phyloP scores from a whole-genome alignment of 768 basidiomycete species.

The Leccinum truebloodii region DNA sequence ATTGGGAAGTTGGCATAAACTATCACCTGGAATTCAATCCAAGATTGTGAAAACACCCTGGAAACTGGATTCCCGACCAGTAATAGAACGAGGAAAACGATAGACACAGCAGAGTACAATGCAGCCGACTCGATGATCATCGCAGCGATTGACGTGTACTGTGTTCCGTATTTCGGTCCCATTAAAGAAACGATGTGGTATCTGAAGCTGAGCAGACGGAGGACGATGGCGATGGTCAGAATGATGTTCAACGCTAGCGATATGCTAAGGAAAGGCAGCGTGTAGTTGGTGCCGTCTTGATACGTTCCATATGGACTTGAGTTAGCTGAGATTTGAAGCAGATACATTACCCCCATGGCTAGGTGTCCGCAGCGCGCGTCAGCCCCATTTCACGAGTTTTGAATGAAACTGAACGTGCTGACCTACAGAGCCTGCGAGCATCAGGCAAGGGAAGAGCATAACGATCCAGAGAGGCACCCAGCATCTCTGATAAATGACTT shows the following conservation, averaged over 20 bases:
- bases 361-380: not conserved
- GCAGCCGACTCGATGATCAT: not conserved
- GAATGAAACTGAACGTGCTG: not conserved
- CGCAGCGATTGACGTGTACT: not conserved
- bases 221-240: not conserved
- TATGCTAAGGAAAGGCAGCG: not conserved
- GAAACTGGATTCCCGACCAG: not conserved
- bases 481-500: not conserved
- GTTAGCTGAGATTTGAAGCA: not conserved
- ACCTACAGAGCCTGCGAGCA: not conserved
- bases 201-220: not conserved
- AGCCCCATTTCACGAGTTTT: not conserved
- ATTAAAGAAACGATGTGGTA: not conserved
- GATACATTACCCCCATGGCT: not conserved
- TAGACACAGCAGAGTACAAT: not conserved
- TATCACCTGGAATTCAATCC: not conserved
- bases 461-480: not conserved
- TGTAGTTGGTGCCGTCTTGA: not conserved
- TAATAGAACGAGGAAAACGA: not conserved
- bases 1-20: not conserved
- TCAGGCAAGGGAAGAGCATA: not conserved
- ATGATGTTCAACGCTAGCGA: not conserved
- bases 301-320: not conserved
- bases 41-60: not conserved
- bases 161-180: not conserved